Conservation (phyloP, 176 grass and related monocot species). For the Carex cristatella region DNA sequence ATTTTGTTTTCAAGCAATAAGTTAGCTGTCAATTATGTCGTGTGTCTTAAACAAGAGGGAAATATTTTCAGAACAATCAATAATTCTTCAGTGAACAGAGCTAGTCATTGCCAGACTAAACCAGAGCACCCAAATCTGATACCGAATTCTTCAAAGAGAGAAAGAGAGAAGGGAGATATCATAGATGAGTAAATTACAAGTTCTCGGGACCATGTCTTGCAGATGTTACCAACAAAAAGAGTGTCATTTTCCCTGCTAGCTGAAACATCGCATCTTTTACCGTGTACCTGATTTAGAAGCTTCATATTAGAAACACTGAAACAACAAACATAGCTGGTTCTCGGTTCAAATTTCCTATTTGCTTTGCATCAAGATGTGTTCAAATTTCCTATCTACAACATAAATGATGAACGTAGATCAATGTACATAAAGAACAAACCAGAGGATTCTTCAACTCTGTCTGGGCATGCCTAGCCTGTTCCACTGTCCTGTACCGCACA, state of each 20-base stretch:
- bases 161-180: not conserved
- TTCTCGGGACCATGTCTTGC: constrained; percentile 96
- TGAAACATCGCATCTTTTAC: constrained; percentile 84
- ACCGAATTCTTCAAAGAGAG: not conserved
- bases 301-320: constrained; percentile 19
- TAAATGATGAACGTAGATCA: not conserved
- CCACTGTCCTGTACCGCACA: constrained; percentile 76
- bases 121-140: not conserved
- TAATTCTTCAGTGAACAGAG: not conserved
- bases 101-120: not conserved
- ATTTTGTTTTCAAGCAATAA: not conserved
- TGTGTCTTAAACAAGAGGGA: not conserved
- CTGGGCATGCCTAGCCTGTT: constrained; percentile 73
- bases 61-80: not conserved
- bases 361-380: not conserved
- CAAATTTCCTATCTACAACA: not conserved
- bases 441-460: constrained; percentile 57
- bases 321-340: not conserved
- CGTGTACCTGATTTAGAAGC: constrained; percentile 48
- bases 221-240: constrained; percentile 91
- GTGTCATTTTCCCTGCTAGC: constrained; percentile 93
- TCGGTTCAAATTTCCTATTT: not conserved
- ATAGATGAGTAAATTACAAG: constrained; percentile 38
- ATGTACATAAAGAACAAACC: constrained; percentile 46
- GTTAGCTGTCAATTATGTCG: not conserved